Percentiles rank a stretch among this genome's conserved stretches.
Evolutionary conservation across 1,284 basidiomycete species (phyloP).

Genomic region (Malassezia dermatis): DNA sequence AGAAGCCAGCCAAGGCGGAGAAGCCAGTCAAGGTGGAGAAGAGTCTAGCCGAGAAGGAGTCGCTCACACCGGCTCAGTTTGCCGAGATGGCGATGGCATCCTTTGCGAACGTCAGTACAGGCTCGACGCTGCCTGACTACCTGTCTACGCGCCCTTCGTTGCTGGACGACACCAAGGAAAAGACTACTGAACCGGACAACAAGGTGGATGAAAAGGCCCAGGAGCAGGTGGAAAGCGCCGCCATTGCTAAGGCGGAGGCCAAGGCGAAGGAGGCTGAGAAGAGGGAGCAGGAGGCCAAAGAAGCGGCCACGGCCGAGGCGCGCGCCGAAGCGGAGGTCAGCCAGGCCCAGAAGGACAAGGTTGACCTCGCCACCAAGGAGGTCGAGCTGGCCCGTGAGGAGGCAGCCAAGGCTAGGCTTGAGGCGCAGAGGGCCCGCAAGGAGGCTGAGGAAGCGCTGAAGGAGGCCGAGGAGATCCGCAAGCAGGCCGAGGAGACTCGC

Average conservation of each 20-base stretch:
- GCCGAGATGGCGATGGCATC: conserved; percentile 6
- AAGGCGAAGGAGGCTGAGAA: background rate
- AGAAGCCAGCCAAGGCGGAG: background rate
- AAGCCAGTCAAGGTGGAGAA: background rate
- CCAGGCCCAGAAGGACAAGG: background rate
- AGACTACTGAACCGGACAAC: background rate
- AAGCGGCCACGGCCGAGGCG: background rate
- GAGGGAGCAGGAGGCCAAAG: background rate
- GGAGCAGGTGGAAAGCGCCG: background rate
- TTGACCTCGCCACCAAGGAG: background rate
- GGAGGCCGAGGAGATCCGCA: conserved; percentile 2
- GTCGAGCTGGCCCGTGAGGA: conserved; percentile 3
- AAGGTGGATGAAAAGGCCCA: background rate
- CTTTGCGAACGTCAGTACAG: background rate
- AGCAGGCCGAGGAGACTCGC: conserved; percentile 1
- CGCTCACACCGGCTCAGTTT: conserved; percentile 2
- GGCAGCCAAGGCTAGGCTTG: background rate
- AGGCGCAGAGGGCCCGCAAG: conserved; percentile 6
- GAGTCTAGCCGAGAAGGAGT: background rate
- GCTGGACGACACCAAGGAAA: background rate
- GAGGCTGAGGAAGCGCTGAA: background rate
- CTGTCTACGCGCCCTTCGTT: background rate
- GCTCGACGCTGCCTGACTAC: conserved; percentile 9
- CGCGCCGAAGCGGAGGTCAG: background rate
- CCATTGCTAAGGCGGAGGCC: background rate